Evolutionary conservation across 306 rosid species (phyloP).

Genomic region (Hippophae gyantsensis): DNA sequence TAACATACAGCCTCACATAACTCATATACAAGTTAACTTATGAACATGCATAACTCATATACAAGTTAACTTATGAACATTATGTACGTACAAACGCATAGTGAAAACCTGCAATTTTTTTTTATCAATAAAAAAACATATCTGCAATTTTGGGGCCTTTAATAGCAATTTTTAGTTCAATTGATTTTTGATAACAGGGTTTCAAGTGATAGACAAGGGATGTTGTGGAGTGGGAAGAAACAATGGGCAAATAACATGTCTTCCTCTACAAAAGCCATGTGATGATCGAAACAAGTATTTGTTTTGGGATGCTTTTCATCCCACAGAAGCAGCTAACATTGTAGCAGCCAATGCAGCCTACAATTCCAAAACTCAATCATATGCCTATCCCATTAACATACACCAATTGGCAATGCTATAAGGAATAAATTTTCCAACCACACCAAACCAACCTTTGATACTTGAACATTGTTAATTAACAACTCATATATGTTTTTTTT

Average conservation of each 20-base stretch:
- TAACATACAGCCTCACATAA: too few relatives aligned
- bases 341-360: slow-evolving; percentile 44
- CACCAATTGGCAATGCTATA: slow-evolving; percentile 54
- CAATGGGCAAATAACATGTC: slow-evolving; percentile 87
- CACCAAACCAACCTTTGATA: not conserved
- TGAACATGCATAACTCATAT: too few relatives aligned
- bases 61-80: too few relatives aligned
- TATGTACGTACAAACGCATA: not conserved
- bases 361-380: slow-evolving; percentile 33
- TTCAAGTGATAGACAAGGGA: slow-evolving; percentile 73
- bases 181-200: slow-evolving; percentile 34
- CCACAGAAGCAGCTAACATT: slow-evolving; percentile 66
- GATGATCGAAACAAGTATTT: slow-evolving; percentile 50
- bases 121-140: too few relatives aligned
- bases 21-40: too few relatives aligned
- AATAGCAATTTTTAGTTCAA: not conserved
- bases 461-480: too few relatives aligned
- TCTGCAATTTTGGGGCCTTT: too few relatives aligned
- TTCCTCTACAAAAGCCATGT: slow-evolving; percentile 71
- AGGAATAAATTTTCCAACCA: not conserved
- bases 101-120: too few relatives aligned
- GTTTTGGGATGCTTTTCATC: slow-evolving; percentile 94
- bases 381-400: slow-evolving; percentile 66
- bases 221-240: slow-evolving; percentile 89
- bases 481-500: too few relatives aligned